A percentile compares a stretch with the other conserved stretches of the same genome.
phyloP scores from a whole-genome alignment of 2,329 filamentous ascomycete genomes.

The Nannizzia gypsea region DNA sequence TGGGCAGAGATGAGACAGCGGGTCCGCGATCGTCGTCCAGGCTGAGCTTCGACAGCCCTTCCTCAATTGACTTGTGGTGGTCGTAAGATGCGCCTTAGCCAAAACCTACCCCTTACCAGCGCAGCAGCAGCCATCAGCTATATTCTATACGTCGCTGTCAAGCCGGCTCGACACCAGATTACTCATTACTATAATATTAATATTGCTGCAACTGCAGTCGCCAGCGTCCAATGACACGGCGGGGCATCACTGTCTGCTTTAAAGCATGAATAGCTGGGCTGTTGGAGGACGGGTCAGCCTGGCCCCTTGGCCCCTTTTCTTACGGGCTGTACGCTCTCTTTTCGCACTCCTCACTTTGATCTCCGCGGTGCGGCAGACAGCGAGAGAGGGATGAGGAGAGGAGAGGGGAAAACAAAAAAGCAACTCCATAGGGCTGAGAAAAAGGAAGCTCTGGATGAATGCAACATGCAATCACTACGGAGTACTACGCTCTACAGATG shows the following conservation, averaged over 20 bases:
- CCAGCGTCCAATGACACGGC: not conserved
- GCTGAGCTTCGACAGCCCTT: conserved; percentile 2
- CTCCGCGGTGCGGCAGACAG: not conserved
- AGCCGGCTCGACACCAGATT: not conserved
- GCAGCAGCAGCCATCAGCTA: no score
- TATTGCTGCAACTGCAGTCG: not conserved
- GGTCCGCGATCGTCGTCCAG: not conserved
- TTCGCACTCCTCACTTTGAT: not conserved
- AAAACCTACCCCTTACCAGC: not conserved
- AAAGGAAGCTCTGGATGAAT: not conserved
- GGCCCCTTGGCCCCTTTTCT: not conserved
- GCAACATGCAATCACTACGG: not conserved
- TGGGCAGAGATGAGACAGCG: not conserved
- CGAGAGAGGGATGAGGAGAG: not conserved
- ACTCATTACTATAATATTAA: not conserved
- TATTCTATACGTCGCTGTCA: not conserved
- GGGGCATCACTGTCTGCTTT: not conserved
- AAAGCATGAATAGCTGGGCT: not conserved
- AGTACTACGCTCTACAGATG: no score
- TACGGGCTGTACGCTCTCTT: not conserved
- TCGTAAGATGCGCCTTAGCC: not conserved
- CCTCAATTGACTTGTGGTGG: not conserved
- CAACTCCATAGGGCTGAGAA: conserved; percentile 1
- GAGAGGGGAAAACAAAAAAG: not conserved
- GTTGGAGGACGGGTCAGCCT: not conserved